phyloP scores from a whole-genome alignment of 345 rosid species.

The Eutrema japonicum region DNA sequence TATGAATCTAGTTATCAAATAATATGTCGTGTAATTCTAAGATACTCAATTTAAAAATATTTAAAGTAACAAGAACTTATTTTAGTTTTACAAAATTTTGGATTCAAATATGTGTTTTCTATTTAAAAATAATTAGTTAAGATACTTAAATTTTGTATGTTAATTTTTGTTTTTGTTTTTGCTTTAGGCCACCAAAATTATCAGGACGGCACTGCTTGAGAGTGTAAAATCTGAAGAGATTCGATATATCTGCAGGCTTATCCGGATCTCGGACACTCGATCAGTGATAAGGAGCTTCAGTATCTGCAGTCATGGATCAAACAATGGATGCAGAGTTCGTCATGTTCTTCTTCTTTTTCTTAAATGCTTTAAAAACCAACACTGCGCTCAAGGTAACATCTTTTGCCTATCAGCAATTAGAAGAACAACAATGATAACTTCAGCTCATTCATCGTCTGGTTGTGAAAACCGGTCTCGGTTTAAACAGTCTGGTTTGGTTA shows the following conservation, averaged over 20 bases:
- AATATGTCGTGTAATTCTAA: too few species aligned
- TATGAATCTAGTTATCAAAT: too few species aligned
- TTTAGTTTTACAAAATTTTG: too few species aligned
- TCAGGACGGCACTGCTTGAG: too few species aligned
- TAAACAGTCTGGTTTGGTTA: background rate
- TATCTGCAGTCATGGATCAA: constrained; percentile 23
- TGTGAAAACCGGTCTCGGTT: background rate
- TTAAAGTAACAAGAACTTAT: too few species aligned
- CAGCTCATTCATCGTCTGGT: background rate
- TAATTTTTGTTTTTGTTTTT: too few species aligned
- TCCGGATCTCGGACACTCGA: constrained; percentile 20
- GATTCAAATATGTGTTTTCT: too few species aligned
- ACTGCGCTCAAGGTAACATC: background rate
- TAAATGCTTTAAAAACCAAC: background rate
- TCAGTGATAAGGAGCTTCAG: constrained; percentile 16
- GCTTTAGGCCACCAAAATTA: too few species aligned
- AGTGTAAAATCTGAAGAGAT: background rate
- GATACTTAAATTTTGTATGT: too few species aligned
- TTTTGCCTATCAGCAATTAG: background rate
- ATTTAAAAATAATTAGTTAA: too few species aligned
- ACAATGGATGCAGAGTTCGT: constrained; percentile 50
- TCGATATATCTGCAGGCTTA: constrained; percentile 55
- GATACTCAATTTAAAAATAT: too few species aligned
- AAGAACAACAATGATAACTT: background rate
- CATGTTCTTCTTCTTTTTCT: constrained; percentile 40